phyloP scores from a whole-genome alignment of 179 eudicot genomes.

The Beta macrorhiza region DNA sequence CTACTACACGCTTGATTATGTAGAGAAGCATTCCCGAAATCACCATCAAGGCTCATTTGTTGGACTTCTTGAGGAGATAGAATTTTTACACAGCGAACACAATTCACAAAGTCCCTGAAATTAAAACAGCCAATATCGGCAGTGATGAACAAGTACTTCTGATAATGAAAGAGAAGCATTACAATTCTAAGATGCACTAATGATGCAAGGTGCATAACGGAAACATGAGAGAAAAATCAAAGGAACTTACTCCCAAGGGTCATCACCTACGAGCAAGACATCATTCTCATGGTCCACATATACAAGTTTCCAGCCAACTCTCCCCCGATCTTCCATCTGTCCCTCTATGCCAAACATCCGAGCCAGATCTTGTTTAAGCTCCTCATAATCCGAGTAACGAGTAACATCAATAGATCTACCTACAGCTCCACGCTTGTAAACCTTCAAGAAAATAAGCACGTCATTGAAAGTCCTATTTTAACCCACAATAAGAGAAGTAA shows the following conservation, averaged over 20 bases:
- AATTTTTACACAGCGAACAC: constrained; percentile 88
- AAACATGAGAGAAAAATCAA: constrained; percentile 2
- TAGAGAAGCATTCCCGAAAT: constrained; percentile 62
- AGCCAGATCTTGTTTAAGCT: constrained; percentile 90
- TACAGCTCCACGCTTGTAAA: constrained; percentile 97
- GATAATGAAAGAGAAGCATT: no score
- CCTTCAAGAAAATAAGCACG: constrained; percentile 43
- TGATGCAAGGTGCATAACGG: neutral
- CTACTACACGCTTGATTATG: constrained; percentile 91
- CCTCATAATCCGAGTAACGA: constrained; percentile 86
- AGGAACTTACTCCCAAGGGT: constrained; percentile 98
- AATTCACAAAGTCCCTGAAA: constrained; percentile 80
- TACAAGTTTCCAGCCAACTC: constrained; percentile 95
- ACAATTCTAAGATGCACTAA: neutral
- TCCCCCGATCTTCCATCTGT: constrained; percentile 83
- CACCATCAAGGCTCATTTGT: constrained; percentile 95
- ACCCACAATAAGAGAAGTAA: neutral
- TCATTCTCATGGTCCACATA: constrained; percentile 93
- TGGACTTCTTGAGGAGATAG: constrained; percentile 99
- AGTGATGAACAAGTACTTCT: no score
- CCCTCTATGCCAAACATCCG: constrained; percentile 97
- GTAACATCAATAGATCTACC: constrained; percentile 93
- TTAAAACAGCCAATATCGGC: neutral
- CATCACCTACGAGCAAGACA: constrained; percentile 93
- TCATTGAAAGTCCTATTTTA: constrained; percentile 9